A percentile compares a stretch with the other conserved stretches of the same genome.
Conservation (phyloP, 1,284 basidiomycete species). For the Vanrija sp. region DNA sequence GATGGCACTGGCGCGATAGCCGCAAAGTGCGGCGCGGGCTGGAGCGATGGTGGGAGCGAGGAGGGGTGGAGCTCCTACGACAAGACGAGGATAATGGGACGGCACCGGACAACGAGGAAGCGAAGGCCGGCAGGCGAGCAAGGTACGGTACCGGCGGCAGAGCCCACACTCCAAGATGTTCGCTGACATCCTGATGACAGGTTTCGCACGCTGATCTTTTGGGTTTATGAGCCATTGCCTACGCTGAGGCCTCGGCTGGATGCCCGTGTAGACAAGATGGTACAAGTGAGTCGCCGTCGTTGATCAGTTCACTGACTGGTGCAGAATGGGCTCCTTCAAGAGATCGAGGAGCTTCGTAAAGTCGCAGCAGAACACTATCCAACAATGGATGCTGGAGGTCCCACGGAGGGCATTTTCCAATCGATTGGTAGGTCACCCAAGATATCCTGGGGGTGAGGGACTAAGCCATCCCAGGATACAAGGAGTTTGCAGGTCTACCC, state of each 20-base stretch:
- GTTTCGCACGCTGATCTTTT: constrained; percentile 81
- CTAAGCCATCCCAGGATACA: constrained; percentile 62
- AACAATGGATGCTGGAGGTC: constrained; percentile 29
- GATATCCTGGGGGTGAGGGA: not conserved
- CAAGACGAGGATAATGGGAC: constrained; percentile 47
- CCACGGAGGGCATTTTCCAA: constrained; percentile 76
- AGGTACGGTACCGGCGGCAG: constrained; percentile 9
- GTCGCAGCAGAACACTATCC: constrained; percentile 46
- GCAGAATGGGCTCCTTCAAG: constrained; percentile 76
- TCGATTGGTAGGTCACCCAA: constrained; percentile 73
- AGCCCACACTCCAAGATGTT: not conserved
- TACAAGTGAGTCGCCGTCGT: constrained; percentile 57
- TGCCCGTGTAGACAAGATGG: constrained; percentile 80
- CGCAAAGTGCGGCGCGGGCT: constrained; percentile 82
- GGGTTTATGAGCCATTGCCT: constrained; percentile 77
- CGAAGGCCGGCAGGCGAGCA: constrained; percentile 9
- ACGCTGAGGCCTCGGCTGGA: constrained; percentile 68
- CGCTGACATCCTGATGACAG: constrained; percentile 47
- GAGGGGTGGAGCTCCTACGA: constrained; percentile 55
- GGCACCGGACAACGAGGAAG: constrained; percentile 50
- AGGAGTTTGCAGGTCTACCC: constrained; percentile 66
- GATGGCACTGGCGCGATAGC: constrained; percentile 96
- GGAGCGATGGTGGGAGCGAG: constrained; percentile 71
- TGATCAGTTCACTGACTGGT: not conserved
- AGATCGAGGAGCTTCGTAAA: constrained; percentile 59